phyloP scores from a whole-genome alignment of 768 basidiomycete species.

The Leccinum disarticulatum region DNA sequence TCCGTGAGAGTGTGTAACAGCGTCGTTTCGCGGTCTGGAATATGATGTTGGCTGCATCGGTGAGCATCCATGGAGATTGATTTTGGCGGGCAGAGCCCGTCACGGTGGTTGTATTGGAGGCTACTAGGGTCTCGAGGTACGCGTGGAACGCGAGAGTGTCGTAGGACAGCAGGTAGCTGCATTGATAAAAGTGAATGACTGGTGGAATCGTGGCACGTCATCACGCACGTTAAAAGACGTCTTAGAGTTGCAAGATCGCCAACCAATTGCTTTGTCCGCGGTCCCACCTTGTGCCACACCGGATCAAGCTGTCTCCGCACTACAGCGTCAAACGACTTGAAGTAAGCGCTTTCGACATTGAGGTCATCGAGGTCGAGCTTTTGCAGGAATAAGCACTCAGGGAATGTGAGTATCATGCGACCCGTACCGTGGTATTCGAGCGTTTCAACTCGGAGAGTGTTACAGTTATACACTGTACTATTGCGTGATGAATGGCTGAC shows the following conservation, averaged over 20 bases:
- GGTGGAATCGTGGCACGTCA: neutral
- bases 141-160: conserved; percentile 89
- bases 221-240: conserved; percentile 70
- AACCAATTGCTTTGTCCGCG: conserved; percentile 89
- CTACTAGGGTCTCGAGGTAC: conserved; percentile 85
- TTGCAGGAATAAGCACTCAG: neutral
- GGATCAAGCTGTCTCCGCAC: conserved; percentile 89
- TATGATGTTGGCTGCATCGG: conserved; percentile 86
- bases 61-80: conserved; percentile 87
- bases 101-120: conserved; percentile 50
- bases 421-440: conserved; percentile 67
- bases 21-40: conserved; percentile 77
- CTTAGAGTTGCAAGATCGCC: conserved; percentile 84
- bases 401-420: neutral
- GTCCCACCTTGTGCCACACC: conserved; percentile 96
- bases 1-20: conserved; percentile 62
- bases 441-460: conserved; percentile 90
- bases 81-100: conserved; percentile 60
- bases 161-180: conserved; percentile 76
- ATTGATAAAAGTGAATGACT: neutral
- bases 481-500: conserved; percentile 88
- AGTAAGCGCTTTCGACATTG: conserved; percentile 90
- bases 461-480: conserved; percentile 91
- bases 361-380: conserved; percentile 94
- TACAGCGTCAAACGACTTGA: conserved; percentile 85